Evolutionary conservation across 2,329 filamentous ascomycete species (phyloP).

Genomic region (Colletotrichum nymphaeae): DNA sequence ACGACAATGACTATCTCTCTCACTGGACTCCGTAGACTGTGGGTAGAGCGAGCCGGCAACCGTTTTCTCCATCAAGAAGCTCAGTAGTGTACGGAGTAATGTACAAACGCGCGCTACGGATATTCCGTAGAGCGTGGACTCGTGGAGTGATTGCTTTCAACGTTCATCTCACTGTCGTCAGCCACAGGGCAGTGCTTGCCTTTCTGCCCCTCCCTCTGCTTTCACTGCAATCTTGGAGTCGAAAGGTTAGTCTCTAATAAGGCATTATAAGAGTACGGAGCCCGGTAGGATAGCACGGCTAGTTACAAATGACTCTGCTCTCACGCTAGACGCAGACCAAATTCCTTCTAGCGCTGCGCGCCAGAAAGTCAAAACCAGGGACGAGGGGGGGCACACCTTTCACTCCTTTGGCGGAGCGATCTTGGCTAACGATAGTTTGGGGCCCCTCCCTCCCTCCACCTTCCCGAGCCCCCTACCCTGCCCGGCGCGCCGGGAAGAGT

Average conservation of each 20-base stretch:
- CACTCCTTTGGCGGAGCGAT: neutral
- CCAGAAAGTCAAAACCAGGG: neutral
- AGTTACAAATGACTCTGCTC: neutral
- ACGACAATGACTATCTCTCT: neutral
- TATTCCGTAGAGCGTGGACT: neutral
- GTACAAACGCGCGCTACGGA: too few relatives aligned
- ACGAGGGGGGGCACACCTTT: neutral
- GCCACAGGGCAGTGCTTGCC: constrained; percentile 10
- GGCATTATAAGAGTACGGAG: neutral
- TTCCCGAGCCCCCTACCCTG: neutral
- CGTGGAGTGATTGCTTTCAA: neutral
- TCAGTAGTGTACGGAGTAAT: neutral
- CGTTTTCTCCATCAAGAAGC: neutral
- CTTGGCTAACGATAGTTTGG: neutral
- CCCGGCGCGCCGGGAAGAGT: constrained; percentile 22
- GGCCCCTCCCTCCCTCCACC: neutral
- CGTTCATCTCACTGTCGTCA: neutral
- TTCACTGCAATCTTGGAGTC: constrained; percentile 15
- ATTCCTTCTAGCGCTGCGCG: constrained; percentile 16
- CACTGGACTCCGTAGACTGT: neutral
- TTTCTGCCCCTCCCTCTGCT: neutral
- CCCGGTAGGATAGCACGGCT: neutral
- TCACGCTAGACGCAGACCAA: constrained; percentile 18
- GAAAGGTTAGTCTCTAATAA: neutral
- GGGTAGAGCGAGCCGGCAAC: neutral